These are phyloP conservation scores for Arabidopsis thaliana DNA, from an alignment of 345 rosid species.

Conservation along the genomic window TAIR10.1 NC_003070.9:7936501-7937000, in stretches of 20 bases:
- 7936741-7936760: no score
- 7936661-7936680: no score
- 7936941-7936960: conserved; percentile 20
- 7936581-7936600: not conserved
- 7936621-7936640: no score
- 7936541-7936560: not conserved
- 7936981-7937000: conserved; percentile 20
- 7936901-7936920: conserved; percentile 41
- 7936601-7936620: conserved; percentile 19
- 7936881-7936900: conserved; percentile 1
- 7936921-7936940: conserved; percentile 37
- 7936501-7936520: not conserved
- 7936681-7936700: no score
- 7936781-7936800: no score
- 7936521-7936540: not conserved
- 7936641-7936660: no score
- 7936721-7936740: no score
- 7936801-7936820: no score
- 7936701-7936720: no score
- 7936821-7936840: no score
- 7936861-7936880: conserved; percentile 11
- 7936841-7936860: not conserved
- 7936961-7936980: conserved; percentile 38
- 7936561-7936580: not conserved
- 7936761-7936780: no score